These are phyloP conservation scores for Pseudoperonospora humuli DNA, from an alignment of 352 stramenopile species.

Conservation along the genomic window DNA sequence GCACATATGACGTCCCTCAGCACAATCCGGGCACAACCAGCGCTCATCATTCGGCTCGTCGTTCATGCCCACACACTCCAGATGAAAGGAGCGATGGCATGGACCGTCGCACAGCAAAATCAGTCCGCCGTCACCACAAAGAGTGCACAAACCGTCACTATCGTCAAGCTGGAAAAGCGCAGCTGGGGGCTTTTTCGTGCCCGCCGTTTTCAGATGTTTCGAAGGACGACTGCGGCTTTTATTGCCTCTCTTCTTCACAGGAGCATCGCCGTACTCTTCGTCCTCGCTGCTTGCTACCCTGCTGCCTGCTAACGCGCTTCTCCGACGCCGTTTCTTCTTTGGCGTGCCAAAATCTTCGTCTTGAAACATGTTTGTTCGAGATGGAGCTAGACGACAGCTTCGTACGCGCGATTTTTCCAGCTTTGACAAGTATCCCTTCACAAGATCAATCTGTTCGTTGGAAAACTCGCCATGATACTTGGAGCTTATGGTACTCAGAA, in stretches of 20 bases:
- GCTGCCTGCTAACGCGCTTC: constrained; percentile 23
- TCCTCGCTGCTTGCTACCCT: constrained; percentile 26
- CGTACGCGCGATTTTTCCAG: constrained; percentile 80
- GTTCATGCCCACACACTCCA: constrained; percentile 87
- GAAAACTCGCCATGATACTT: constrained; percentile 82
- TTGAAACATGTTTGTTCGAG: constrained; percentile 24
- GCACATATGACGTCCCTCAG: constrained; percentile 86
- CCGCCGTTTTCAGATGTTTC: constrained; percentile 26
- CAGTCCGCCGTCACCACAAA: constrained; percentile 87
- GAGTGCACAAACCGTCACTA: constrained; percentile 86
- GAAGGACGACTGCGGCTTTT: constrained; percentile 24
- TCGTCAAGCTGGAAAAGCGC: constrained; percentile 60
- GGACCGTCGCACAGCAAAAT: constrained; percentile 89
- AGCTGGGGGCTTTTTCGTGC: constrained; percentile 4
- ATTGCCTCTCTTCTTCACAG: constrained; percentile 20
- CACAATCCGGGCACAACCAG: constrained; percentile 88
- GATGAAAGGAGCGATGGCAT: constrained; percentile 90
- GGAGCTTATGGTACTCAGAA: constrained; percentile 63
- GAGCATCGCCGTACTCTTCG: constrained; percentile 34
- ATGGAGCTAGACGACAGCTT: constrained; percentile 48
- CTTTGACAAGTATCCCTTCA: constrained; percentile 62
- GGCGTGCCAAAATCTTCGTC: constrained; percentile 29
- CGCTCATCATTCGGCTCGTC: constrained; percentile 74
- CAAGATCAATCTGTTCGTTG: constrained; percentile 70
- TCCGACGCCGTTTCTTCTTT: constrained; percentile 40